Base-by-base conservation (phyloP, 345 rosid genomes). In the Sisymbrium irio region DNA sequence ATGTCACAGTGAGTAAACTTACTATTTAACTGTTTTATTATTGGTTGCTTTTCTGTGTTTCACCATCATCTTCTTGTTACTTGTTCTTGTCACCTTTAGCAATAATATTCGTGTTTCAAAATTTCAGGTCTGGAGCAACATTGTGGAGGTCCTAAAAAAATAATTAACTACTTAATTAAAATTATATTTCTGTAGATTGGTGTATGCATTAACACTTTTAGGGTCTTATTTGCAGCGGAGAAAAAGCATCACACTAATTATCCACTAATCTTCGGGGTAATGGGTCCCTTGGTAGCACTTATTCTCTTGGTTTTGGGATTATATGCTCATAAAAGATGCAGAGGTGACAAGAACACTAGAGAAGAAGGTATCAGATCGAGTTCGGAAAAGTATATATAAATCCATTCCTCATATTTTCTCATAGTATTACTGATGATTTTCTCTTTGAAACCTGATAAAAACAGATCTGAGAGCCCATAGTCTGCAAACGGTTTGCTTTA, bases 251-350 rank as follows among this genome's bases (percentile, higher is more conserved):
- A 30, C 17, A 51, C 15, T 20, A 41, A 13, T 4, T 54, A 53
- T 41, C 55, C 27, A 4, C 18, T 62, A 19, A 53, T 72, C 32
- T 32, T 62, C 0, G 76, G 76, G 18, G 27, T 0, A 0, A 2
- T n/a, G 6, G 56, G 28, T 64, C 30, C 32, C 57, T 42, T 25
- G 71, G 37, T 64, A 54, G 18, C 64, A 20, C 1, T 72, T 28
- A 32, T 8, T 33, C 19, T 73, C 30, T 33, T 76, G 51, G 47
- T 54, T 39, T 46, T 81, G 32, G 78, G 76, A 19, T 25, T 76
- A 61, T 68, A 79, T 72, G 79, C 61, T 79, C 40, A 81, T 73
- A 78, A 17, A 30, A 20, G 27, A 30, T 56, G 41, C 20, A 45
- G 18, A 36, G 22, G 49, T 8, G 67, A 40, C 53, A 32, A 71